Base-by-base conservation (phyloP, 495 filamentous ascomycete species). In the Podospora fimiseda region DNA sequence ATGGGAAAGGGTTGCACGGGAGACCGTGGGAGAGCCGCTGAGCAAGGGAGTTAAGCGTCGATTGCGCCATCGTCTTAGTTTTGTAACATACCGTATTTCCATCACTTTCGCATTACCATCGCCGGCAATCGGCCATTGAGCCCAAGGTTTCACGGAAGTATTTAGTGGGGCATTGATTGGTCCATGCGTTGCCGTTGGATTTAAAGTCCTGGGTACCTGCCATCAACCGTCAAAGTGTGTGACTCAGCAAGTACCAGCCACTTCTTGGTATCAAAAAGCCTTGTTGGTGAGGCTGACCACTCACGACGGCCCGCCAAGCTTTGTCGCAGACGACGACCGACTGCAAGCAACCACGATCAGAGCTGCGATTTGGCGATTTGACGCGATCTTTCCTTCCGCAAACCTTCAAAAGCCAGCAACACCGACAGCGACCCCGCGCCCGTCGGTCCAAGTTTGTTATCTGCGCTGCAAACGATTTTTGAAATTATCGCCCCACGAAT, bases 111-210 rank as follows among this genome's bases (percentile, higher is more conserved):
- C 27, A 33, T 36, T n/a, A 37, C 49, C 44, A 51, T 43, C 44
- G 60, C 59, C 62, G 64, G 61, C 38, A 57, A 62, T 66, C 61
- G 61, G 61, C 53, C 56, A 33, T 5, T 11, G 27, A 6, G 6
- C 27, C 27, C 11, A 33, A 33, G 6, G 48, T 58, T 41, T 47
- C 44, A 30, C 16, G 51, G 38, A 48, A 19, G 6, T 30, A 39
- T 48, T 20, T 16, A 16, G 43, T 59, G 53, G 20, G 21, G 24
- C 30, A 33, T 33, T 11, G n/a, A 6, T 33, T 33, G 27, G 11
- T 33, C 27, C 6, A 33, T 33, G 27, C 27, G 27, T 33, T 33
- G 11, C 27, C 27, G 27, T 33, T 33, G 27, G 6, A 33, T 11
- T 11, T 5, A 5, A 39, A 16, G 15, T 4, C 43, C 3, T n/a